Evolutionary conservation across 1,139 yeast genomes (phyloP), one percentile per base, ranked within the genome.

Genomic region (Yamadazyma jaroonii): DNA sequence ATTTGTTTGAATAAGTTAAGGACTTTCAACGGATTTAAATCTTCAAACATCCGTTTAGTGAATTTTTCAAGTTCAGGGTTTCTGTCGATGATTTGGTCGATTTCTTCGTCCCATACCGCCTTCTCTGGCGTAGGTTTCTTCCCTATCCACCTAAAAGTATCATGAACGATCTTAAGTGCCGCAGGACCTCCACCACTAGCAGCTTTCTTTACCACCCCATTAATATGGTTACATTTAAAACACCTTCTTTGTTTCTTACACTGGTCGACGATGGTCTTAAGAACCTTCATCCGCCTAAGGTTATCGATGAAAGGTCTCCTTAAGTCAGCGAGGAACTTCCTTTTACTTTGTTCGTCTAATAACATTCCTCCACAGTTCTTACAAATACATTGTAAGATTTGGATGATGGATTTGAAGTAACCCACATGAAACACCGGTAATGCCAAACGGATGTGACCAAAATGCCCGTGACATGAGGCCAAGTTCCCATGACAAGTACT

Each of bases 401-500:
- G 84, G 47, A 94, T 86, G 28, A 88, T 86, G 29, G 94, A 83
- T 59, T 90, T 92, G 73, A 94, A 92, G 59, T 89, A 94, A 5
- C 99, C 99, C 32, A 92, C 95, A 57, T 94, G 98, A 65, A 92
- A 94, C 12, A 90, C 97, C 2, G 99, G 99, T 35, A 94, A 69
- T 0, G 97, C 96, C 38, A 94, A 72, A 49, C 88, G 79, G 46
- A 94, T 79, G 56, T 94, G 96, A 31, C 99, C 99, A 59, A 94
- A 94, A 64, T 94, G 99, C 38, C 99, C 99, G 62, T 92, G 97
- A 59, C 99, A 94, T 1, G 95, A 79, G 0, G 96, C 96, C 52
- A 94, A 67, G 50, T 82, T 82, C 7, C 97, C 97, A 50, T 81
- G 89, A 64, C 99, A 94, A 0, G 97, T 94, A 11, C 78, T 60